Base-by-base conservation (phyloP, 1,284 basidiomycete species). In the Anthracocystis panici-leucophaei region DNA sequence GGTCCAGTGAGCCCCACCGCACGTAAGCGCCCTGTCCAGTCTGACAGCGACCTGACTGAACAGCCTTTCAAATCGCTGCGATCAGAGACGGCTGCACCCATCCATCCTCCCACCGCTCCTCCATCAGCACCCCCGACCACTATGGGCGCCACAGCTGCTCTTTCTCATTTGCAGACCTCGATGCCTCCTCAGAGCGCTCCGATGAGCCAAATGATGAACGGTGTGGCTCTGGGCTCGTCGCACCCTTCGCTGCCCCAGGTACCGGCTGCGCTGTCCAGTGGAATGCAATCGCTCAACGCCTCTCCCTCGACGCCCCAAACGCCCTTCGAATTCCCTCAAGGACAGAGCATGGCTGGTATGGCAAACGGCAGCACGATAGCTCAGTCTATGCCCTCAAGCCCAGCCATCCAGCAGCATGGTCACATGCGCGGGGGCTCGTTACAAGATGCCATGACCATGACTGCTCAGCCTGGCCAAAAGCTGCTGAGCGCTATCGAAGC, bases 361-460 rank as follows among this genome's bases (percentile, higher is more conserved):
- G 6, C 35, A 20, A 66, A 49, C 35, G 62, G 49, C 49, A 61
- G 25, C n/a, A 21, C 51, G 0, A 54, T 61, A 6, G 48, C 62
- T 9, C 69, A 73, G 53, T 65, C 65, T 5, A 77, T 71, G 70
- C 64, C 75, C 3, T 67, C 75, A 9, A 77, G 70, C 27, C 75
- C 75, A 6, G 42, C 66, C n/a, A 25, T 68, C 20, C 69, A 46
- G 3, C 69, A 77, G 51, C 53, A 66, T n/a, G 33, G 57, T n/a
- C 75, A 73, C 50, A 57, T 53, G 53, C 69, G 66, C 35, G 56
- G 62, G 20, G 55, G 59, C n/a, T 77, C 75, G 5, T 21, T 77
- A 62, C 75, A 77, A 9, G 70, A 77, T 33, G 75, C 75, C 20
- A 77, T 77, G 75, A 65, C 65, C 53, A 64, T 66, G 58, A 57